These are phyloP conservation scores for Penicillium angulare DNA, from an alignment of 495 filamentous ascomycete species.

Conservation along the genomic window DNA sequence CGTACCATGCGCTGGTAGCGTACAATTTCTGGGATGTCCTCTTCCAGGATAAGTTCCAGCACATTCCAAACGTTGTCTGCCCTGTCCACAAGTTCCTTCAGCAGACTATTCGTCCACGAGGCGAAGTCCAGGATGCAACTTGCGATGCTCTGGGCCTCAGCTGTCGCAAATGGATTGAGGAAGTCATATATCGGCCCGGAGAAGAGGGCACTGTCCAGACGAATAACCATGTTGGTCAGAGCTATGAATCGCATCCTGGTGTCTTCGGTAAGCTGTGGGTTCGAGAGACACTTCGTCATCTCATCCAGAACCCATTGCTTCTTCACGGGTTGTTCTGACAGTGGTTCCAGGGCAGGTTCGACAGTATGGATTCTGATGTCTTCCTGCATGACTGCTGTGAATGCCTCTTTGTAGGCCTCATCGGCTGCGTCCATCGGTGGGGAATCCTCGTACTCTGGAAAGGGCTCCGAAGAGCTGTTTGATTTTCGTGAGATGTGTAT, in stretches of 20 bases:
- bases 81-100: slow-evolving; percentile 8
- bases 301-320: slow-evolving; percentile 13
- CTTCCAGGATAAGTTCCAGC: not conserved
- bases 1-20: slow-evolving; percentile 18
- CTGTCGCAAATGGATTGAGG: slow-evolving; percentile 6
- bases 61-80: slow-evolving; percentile 2
- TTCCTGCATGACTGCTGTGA: slow-evolving; percentile 24
- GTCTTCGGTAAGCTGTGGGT: slow-evolving; percentile 5
- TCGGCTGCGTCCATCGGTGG: slow-evolving; percentile 3
- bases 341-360: slow-evolving; percentile 7
- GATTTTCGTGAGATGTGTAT: too few relatives aligned
- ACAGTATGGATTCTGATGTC: slow-evolving; percentile 14
- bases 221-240: slow-evolving; percentile 24
- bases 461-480: slow-evolving; percentile 36
- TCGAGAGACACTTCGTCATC: slow-evolving; percentile 14
- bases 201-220: slow-evolving; percentile 24
- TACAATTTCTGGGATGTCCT: not conserved
- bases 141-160: slow-evolving; percentile 4
- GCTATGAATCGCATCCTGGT: slow-evolving; percentile 21
- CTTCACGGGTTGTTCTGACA: not conserved
- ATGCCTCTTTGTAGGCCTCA: slow-evolving; percentile 18
- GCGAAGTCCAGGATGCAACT: slow-evolving; percentile 16
- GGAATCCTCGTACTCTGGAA: slow-evolving; percentile 31
- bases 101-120: slow-evolving; percentile 11
- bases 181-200: slow-evolving; percentile 6